A percentile compares a stretch with the other conserved stretches of the same genome.
phyloP scores from a whole-genome alignment of 2,329 filamentous ascomycete genomes.

The Esteya vermicola region DNA sequence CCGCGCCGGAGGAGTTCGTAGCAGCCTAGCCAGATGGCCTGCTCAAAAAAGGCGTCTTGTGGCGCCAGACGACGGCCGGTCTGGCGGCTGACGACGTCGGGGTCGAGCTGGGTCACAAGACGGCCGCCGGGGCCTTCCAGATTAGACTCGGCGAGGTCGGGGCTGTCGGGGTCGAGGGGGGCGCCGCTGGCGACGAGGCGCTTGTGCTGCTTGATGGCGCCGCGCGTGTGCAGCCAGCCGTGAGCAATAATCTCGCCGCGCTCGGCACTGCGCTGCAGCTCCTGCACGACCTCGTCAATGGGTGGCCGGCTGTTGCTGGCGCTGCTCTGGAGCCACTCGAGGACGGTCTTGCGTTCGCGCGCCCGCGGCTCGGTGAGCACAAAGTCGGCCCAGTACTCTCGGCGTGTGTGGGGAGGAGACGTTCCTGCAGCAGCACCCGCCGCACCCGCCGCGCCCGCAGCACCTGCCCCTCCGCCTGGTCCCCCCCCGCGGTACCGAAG shows the following conservation, averaged over 20 bases:
- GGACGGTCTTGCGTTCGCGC: slow-evolving; percentile 62
- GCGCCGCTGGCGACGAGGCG: slow-evolving; percentile 55
- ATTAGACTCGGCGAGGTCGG: slow-evolving; percentile 40
- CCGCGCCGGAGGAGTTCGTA: slow-evolving; percentile 86
- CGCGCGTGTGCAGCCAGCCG: slow-evolving; percentile 85
- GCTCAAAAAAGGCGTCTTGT: slow-evolving; percentile 78
- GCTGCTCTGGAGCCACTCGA: slow-evolving; percentile 76
- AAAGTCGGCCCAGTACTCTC: slow-evolving; percentile 53
- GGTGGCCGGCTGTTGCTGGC: slow-evolving; percentile 56
- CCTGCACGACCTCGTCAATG: slow-evolving; percentile 61
- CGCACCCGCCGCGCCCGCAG: slow-evolving; percentile 8
- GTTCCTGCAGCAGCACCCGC: slow-evolving; percentile 8
- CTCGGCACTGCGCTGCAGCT: slow-evolving; percentile 63
- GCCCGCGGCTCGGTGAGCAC: slow-evolving; percentile 58
- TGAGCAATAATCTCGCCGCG: slow-evolving; percentile 70
- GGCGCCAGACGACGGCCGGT: slow-evolving; percentile 54
- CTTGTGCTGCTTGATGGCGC: slow-evolving; percentile 82
- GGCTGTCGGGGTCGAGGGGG: slow-evolving; percentile 47
- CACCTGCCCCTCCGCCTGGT: slow-evolving; percentile 10
- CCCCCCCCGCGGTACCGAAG: slow-evolving; percentile 40
- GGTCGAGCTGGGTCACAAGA: slow-evolving; percentile 77
- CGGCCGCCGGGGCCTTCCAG: slow-evolving; percentile 42
- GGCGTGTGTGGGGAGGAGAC: slow-evolving; percentile 13
- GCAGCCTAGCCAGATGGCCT: slow-evolving; percentile 83
- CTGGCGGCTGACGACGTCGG: slow-evolving; percentile 76